Percentiles rank a stretch among this genome's conserved stretches.
phyloP scores from a whole-genome alignment of 2,329 filamentous ascomycete genomes.

The Pseudocercospora crystallina region DNA sequence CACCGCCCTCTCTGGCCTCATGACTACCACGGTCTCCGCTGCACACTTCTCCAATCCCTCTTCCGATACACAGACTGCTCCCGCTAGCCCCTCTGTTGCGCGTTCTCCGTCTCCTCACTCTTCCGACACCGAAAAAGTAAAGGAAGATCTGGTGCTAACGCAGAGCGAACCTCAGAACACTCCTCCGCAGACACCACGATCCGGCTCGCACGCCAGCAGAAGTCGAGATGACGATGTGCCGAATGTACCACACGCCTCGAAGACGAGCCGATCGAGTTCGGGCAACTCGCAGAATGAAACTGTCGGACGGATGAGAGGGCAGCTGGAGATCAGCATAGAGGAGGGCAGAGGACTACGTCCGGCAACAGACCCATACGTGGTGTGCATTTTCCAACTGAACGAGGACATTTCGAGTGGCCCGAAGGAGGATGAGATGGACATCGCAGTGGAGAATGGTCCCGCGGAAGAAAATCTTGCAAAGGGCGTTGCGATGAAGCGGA shows the following conservation, averaged over 20 bases:
- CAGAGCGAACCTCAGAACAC: conserved; percentile 81
- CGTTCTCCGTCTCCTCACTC: conserved; percentile 41
- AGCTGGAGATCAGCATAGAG: conserved; percentile 82
- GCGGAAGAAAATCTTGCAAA: conserved; percentile 58
- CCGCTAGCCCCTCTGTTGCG: conserved; percentile 51
- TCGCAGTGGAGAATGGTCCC: conserved; percentile 27
- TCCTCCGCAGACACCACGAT: conserved; percentile 83
- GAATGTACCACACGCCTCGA: conserved; percentile 28
- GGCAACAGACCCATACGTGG: conserved; percentile 87
- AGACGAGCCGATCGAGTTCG: conserved; percentile 37
- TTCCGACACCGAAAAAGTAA: conserved; percentile 58
- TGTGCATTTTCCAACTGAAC: conserved; percentile 94
- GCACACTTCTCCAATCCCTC: conserved; percentile 71
- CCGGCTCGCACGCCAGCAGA: conserved; percentile 68
- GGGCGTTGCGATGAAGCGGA: conserved; percentile 53
- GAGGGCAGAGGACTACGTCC: conserved; percentile 80
- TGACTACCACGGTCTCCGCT: conserved; percentile 63
- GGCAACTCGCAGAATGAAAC: conserved; percentile 48
- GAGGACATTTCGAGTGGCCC: conserved; percentile 92
- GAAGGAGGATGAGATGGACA: conserved; percentile 56
- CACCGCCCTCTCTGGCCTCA: conserved; percentile 64
- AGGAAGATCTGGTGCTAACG: conserved; percentile 75
- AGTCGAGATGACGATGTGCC: conserved; percentile 27
- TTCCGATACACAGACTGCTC: conserved; percentile 55
- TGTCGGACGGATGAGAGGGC: conserved; percentile 75